phyloP scores from a whole-genome alignment of 768 basidiomycete genomes.

The Mycena olivaceomarginata region DNA sequence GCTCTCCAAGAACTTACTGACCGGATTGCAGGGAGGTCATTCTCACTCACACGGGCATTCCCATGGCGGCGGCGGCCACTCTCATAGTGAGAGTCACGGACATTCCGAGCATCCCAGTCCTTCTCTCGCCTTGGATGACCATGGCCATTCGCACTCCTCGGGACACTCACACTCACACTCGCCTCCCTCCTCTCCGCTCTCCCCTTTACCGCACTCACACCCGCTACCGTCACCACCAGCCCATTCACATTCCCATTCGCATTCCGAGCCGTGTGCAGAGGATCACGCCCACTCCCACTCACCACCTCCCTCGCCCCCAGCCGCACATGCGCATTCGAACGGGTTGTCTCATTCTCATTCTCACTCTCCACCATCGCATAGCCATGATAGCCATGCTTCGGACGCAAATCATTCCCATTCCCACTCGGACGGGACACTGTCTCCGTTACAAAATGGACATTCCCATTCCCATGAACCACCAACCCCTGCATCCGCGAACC shows the following conservation, averaged over 20 bases:
- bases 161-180: constrained; percentile 56
- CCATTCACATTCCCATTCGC: constrained; percentile 53
- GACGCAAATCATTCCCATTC: constrained; percentile 36
- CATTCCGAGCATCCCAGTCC: constrained; percentile 48
- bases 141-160: constrained; percentile 46
- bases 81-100: constrained; percentile 46
- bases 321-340: too few relatives aligned
- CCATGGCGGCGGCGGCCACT: constrained; percentile 65
- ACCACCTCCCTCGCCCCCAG: neutral
- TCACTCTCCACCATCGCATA: constrained; percentile 33
- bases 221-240: constrained; percentile 45
- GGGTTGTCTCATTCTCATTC: constrained; percentile 30
- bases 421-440: constrained; percentile 29
- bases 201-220: constrained; percentile 49
- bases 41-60: constrained; percentile 63
- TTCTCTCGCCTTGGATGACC: constrained; percentile 44
- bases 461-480: constrained; percentile 20
- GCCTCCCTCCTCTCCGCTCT: constrained; percentile 41
- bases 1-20: constrained; percentile 21
- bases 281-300: constrained; percentile 47
- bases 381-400: constrained; percentile 27
- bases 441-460: constrained; percentile 32
- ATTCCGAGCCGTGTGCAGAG: constrained; percentile 41
- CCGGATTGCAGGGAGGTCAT: constrained; percentile 52
- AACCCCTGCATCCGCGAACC: constrained; percentile 37